Conservation (phyloP, 495 filamentous ascomycete species). For the Sphaerosporella brunnea region DNA sequence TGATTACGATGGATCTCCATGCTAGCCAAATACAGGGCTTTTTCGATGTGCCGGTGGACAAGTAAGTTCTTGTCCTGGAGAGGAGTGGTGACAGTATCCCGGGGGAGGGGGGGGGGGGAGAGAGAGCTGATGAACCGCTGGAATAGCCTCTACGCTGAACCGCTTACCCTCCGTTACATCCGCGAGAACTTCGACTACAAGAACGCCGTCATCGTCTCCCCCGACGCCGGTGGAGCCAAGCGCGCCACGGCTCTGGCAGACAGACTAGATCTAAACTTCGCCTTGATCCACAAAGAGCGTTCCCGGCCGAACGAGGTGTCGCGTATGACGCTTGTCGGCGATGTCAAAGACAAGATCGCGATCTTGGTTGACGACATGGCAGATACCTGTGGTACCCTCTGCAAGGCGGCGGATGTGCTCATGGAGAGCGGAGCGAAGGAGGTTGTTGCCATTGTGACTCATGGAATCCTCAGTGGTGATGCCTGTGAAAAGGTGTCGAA, state of each 20-base stretch:
- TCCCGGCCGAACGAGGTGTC: slow-evolving; percentile 89
- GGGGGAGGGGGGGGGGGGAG: neutral
- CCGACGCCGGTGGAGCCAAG: slow-evolving; percentile 92
- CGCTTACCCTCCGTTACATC: slow-evolving; percentile 81
- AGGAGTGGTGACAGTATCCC: no score
- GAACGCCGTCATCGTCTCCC: slow-evolving; percentile 87
- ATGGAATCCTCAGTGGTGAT: slow-evolving; percentile 81
- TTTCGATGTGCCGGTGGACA: slow-evolving; percentile 31
- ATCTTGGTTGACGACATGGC: slow-evolving; percentile 59
- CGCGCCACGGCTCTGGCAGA: slow-evolving; percentile 90
- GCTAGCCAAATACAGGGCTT: slow-evolving; percentile 40
- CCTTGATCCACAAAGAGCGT: slow-evolving; percentile 96
- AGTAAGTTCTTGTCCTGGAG: no score
- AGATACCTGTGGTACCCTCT: slow-evolving; percentile 91
- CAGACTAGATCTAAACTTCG: slow-evolving; percentile 82
- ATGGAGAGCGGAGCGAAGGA: slow-evolving; percentile 74
- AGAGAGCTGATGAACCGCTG: neutral
- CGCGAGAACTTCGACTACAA: slow-evolving; percentile 65
- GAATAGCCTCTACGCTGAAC: slow-evolving; percentile 81
- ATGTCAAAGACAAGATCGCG: slow-evolving; percentile 42
- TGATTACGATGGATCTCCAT: slow-evolving; percentile 46
- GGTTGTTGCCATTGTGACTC: slow-evolving; percentile 88
- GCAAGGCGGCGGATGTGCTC: slow-evolving; percentile 80
- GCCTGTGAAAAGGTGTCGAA: slow-evolving; percentile 79
- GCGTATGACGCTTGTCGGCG: slow-evolving; percentile 85